phyloP scores from a whole-genome alignment of 345 rosid genomes.

The Carallia pectinifolia region DNA sequence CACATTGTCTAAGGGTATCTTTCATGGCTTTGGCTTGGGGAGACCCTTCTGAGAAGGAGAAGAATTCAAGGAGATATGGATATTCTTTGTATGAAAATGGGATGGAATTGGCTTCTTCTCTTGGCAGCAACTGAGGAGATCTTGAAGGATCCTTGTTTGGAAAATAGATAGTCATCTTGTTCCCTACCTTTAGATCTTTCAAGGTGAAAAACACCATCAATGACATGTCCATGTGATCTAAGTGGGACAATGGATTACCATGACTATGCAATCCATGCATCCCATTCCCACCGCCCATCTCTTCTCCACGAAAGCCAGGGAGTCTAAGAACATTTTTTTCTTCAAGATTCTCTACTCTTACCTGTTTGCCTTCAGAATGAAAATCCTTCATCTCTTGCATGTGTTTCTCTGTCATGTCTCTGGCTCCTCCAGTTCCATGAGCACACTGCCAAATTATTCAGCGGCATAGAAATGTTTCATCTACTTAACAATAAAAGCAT shows the following conservation, averaged over 20 bases:
- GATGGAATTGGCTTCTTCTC: conserved; percentile 32
- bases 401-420: background rate
- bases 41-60: conserved; percentile 24
- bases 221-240: conserved; percentile 30
- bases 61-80: conserved; percentile 32
- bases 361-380: too few species aligned
- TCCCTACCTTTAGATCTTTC: conserved; percentile 34
- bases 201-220: conserved; percentile 40
- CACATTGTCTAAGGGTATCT: conserved; percentile 35
- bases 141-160: conserved; percentile 28
- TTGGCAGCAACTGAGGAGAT: conserved; percentile 33
- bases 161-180: conserved; percentile 29
- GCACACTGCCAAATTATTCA: conserved; percentile 1
- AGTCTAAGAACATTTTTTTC: conserved; percentile 12
- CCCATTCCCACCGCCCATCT: too few species aligned
- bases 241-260: conserved; percentile 7
- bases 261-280: background rate
- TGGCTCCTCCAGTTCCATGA: conserved; percentile 7
- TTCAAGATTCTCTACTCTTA: too few species aligned
- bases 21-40: conserved; percentile 43
- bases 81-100: conserved; percentile 16
- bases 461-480: background rate
- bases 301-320: background rate
- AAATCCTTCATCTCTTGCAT: background rate
- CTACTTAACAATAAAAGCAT: too few species aligned